Conservation (phyloP, 306 rosid species). For the Styphnolobium japonicum region DNA sequence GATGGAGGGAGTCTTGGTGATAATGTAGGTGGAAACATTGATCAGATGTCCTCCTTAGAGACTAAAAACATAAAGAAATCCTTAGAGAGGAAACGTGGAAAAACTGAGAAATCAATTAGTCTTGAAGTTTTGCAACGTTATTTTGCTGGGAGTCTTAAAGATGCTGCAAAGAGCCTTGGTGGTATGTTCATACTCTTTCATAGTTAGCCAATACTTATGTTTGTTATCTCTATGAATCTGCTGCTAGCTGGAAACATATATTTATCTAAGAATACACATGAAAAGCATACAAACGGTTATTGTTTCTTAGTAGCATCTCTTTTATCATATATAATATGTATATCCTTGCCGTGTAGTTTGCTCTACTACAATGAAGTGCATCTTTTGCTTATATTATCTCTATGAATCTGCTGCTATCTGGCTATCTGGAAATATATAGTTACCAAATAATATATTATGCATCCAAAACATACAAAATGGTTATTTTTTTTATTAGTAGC, state of each 20-base stretch:
- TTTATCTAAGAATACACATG: no score
- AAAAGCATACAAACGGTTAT: no score
- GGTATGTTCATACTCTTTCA: slow-evolving; percentile 53
- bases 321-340: no score
- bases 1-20: slow-evolving; percentile 34
- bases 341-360: not conserved
- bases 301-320: no score
- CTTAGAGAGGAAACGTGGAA: slow-evolving; percentile 78
- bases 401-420: not conserved
- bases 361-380: not conserved
- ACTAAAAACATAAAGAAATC: slow-evolving; percentile 57
- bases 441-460: not conserved
- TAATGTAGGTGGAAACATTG: slow-evolving; percentile 31
- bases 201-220: not conserved
- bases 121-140: slow-evolving; percentile 85
- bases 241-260: not conserved
- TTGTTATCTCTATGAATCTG: not conserved
- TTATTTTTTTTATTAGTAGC: not conserved
- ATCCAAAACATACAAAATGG: not conserved
- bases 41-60: slow-evolving; percentile 38
- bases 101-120: slow-evolving; percentile 92
- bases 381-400: slow-evolving; percentile 10
- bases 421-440: not conserved
- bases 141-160: slow-evolving; percentile 96
- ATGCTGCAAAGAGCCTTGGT: slow-evolving; percentile 97